Evolutionary conservation across 2,329 filamentous ascomycete species (phyloP).

Genomic region (Fusarium solani-melongenae): DNA sequence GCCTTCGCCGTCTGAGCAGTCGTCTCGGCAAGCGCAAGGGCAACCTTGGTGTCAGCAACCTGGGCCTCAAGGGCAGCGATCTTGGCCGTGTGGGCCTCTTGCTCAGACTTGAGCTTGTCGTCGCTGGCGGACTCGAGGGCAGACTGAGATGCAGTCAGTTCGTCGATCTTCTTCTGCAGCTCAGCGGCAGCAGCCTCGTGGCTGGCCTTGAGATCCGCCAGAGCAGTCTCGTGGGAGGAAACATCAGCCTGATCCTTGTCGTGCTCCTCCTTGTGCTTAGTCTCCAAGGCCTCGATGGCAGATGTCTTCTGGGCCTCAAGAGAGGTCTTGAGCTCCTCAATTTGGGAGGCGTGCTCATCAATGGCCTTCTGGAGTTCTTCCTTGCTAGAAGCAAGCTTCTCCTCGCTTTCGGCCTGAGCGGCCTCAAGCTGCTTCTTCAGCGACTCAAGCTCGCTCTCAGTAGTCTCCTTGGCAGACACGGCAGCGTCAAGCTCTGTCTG

Average conservation of each 20-base stretch:
- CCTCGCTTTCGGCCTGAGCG: constrained; percentile 48
- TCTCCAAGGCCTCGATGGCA: constrained; percentile 60
- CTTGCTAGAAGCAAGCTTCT: constrained; percentile 49
- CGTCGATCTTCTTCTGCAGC: constrained; percentile 67
- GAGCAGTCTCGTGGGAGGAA: constrained; percentile 59
- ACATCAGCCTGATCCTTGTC: constrained; percentile 58
- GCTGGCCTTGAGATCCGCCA: constrained; percentile 61
- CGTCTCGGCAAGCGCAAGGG: constrained; percentile 60
- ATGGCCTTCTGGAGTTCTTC: constrained; percentile 51
- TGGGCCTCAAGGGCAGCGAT: constrained; percentile 64
- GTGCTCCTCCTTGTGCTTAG: constrained; percentile 64
- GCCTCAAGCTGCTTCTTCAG: constrained; percentile 64
- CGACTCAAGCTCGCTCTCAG: constrained; percentile 59
- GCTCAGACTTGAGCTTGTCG: constrained; percentile 57
- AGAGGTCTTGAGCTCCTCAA: constrained; percentile 62
- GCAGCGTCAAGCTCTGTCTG: constrained; percentile 61
- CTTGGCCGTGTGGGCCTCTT: constrained; percentile 57
- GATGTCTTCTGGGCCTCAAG: constrained; percentile 63
- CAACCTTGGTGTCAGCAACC: constrained; percentile 61
- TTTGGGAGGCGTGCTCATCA: constrained; percentile 60
- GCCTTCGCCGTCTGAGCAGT: constrained; percentile 55
- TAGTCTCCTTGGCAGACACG: constrained; percentile 60
- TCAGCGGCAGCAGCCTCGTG: constrained; percentile 61
- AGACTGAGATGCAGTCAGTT: constrained; percentile 60
- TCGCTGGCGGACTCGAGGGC: constrained; percentile 58